phyloP scores from a whole-genome alignment of 345 rosid species.

The Dimocarpus longan region DNA sequence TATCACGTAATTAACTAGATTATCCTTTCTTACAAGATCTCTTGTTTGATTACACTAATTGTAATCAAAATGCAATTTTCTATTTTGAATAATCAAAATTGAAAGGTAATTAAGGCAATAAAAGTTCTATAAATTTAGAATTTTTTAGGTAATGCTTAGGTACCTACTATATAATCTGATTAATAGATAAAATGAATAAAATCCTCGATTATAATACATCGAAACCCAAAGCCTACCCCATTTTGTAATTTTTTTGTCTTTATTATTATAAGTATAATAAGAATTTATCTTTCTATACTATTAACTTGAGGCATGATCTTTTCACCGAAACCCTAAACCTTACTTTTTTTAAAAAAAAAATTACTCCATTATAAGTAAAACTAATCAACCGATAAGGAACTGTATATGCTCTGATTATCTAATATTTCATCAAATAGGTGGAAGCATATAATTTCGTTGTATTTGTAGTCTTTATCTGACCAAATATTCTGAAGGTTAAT shows the following conservation, averaged over 20 bases:
- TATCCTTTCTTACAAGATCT: too few species aligned
- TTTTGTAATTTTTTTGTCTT: neutral
- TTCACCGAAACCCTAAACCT: neutral
- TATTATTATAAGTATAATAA: neutral
- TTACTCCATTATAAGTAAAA: neutral
- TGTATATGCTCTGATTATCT: neutral
- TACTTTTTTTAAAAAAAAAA: too few species aligned
- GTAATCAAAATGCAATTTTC: too few species aligned
- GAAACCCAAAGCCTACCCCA: neutral
- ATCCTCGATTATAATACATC: neutral
- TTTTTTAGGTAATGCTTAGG: neutral
- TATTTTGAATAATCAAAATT: too few species aligned
- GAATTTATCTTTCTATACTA: too few species aligned
- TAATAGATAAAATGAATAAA: neutral
- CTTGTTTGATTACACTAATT: too few species aligned
- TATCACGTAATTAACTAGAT: too few species aligned
- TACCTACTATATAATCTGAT: neutral
- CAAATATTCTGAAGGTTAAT: neutral
- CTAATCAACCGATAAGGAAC: neutral
- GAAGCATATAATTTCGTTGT: neutral
- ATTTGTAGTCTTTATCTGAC: neutral
- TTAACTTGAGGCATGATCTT: neutral
- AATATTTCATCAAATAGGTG: neutral
- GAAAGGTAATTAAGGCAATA: neutral
- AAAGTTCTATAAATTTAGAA: neutral